Evolutionary conservation across 768 basidiomycete genomes (phyloP).

Genomic region (Agaricus subrufescens): DNA sequence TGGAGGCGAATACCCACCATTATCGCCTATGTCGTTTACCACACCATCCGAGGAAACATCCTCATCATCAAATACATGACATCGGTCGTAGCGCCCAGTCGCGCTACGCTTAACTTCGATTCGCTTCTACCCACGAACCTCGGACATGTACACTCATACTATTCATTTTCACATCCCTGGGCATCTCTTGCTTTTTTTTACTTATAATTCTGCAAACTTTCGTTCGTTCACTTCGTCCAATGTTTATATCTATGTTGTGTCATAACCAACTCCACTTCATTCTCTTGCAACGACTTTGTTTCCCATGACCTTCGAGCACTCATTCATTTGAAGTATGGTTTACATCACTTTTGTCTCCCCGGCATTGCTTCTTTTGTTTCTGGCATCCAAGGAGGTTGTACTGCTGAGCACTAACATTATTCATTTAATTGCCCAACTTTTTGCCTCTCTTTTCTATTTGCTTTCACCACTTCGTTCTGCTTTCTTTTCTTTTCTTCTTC

Average conservation of each 20-base stretch:
- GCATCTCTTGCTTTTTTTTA: conserved; percentile 7
- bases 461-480: conserved; percentile 14
- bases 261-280: conserved; percentile 1
- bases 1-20: conserved; percentile 67
- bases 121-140: not conserved
- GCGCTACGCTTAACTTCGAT: conserved; percentile 12
- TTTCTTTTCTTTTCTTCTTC: conserved; percentile 7
- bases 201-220: conserved; percentile 11
- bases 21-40: conserved; percentile 70
- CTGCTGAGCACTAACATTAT: conserved; percentile 31
- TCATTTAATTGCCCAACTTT: conserved; percentile 25
- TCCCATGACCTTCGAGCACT: not conserved
- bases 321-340: conserved; percentile 14
- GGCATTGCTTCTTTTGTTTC: conserved; percentile 22
- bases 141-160: conserved; percentile 13
- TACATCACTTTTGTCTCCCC: conserved; percentile 20
- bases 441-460: conserved; percentile 17
- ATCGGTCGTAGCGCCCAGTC: conserved; percentile 17
- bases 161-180: conserved; percentile 12
- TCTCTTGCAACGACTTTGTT: conserved; percentile 1
- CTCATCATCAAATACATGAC: conserved; percentile 21
- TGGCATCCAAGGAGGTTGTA: conserved; percentile 40
- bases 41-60: conserved; percentile 42
- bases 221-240: conserved; percentile 14
- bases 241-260: conserved; percentile 15